These are phyloP conservation scores for Calonectria hawksworthii DNA, from an alignment of 2,329 filamentous ascomycete genomes.

Conservation along the genomic window DNA sequence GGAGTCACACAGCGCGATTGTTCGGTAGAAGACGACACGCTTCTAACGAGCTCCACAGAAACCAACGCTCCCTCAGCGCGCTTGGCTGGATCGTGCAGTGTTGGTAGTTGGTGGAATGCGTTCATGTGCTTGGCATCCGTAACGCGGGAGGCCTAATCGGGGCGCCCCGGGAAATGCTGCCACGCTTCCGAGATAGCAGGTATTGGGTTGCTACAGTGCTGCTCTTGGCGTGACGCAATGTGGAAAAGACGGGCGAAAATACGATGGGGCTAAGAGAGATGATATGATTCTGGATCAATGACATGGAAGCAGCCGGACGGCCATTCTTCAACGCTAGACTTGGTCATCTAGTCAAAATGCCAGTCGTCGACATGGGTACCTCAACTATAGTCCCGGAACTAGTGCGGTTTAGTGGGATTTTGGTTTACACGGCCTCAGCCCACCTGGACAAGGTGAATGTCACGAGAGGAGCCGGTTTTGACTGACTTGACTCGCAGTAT, in stretches of 20 bases:
- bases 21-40: slow-evolving; percentile 17
- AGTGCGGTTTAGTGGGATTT: slow-evolving; percentile 16
- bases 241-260: neutral
- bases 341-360: neutral
- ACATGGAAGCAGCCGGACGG: neutral
- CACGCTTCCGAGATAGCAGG: slow-evolving; percentile 31
- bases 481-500: neutral
- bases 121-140: slow-evolving; percentile 30
- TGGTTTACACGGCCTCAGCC: slow-evolving; percentile 11
- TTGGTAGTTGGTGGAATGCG: slow-evolving; percentile 24
- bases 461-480: neutral
- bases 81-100: neutral
- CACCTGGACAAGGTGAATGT: neutral
- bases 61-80: neutral
- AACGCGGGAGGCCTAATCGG: slow-evolving; percentile 16
- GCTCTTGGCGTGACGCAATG: neutral
- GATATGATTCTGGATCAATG: neutral
- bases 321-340: neutral
- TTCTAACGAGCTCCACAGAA: neutral
- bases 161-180: slow-evolving; percentile 23
- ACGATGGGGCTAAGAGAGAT: neutral
- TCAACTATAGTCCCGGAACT: neutral
- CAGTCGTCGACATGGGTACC: neutral
- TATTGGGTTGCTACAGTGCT: neutral
- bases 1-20: neutral